Evolutionary conservation across 2,329 filamentous ascomycete species (phyloP).

Genomic region (Diaporthe capsici): DNA sequence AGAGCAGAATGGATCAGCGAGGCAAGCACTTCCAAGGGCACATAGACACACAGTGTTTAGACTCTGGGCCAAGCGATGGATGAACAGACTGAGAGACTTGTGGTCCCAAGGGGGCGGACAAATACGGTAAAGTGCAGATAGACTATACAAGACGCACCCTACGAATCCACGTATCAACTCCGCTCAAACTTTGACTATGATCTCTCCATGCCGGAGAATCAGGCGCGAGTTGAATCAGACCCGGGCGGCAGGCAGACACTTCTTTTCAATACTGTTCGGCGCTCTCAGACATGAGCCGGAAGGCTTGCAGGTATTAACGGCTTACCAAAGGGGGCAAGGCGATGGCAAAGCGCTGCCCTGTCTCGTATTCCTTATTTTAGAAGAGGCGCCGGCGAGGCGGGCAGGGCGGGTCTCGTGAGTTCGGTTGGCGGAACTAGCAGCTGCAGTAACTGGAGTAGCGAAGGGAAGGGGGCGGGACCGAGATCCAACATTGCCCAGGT

Average conservation of each 20-base stretch:
- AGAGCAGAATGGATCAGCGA: slow-evolving; percentile 13
- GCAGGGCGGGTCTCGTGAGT: slow-evolving; percentile 4
- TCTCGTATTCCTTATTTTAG: slow-evolving; percentile 28
- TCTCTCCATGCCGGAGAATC: neutral
- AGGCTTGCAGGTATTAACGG: no score
- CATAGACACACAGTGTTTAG: slow-evolving; percentile 11
- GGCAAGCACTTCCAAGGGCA: slow-evolving; percentile 15
- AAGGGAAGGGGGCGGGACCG: neutral
- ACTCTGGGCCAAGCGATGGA: neutral
- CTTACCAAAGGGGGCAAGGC: neutral
- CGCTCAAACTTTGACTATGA: neutral
- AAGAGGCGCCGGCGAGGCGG: neutral
- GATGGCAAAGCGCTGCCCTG: neutral
- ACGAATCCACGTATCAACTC: neutral
- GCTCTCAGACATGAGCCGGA: neutral
- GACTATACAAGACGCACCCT: neutral
- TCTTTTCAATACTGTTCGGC: neutral
- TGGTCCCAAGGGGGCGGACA: neutral
- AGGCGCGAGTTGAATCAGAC: neutral
- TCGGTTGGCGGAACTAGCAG: neutral
- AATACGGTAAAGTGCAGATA: neutral
- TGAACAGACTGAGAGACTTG: neutral
- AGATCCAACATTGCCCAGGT: neutral
- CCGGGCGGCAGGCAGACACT: neutral
- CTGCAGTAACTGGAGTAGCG: neutral